Evolutionary conservation across 1,284 basidiomycete genomes (phyloP).

Genomic region (Xerocomus tenax): DNA sequence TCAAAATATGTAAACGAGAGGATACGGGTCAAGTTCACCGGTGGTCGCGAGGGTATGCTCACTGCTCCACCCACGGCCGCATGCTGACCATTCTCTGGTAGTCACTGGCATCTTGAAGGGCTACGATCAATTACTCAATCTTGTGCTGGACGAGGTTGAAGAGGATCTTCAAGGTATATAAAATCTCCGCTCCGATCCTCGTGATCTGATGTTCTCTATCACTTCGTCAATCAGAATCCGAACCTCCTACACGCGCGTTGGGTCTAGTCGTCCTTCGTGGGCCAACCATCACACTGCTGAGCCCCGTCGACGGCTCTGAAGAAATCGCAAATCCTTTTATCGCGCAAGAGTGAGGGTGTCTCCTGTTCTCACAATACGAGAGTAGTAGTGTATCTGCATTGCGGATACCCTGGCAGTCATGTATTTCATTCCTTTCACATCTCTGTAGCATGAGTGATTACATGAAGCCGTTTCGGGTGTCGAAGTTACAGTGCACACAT

Average conservation of each 20-base stretch:
- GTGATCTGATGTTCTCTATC: conserved; percentile 11
- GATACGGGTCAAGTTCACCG: conserved; percentile 93
- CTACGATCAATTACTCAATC: conserved; percentile 92
- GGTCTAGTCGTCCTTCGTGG: conserved; percentile 86
- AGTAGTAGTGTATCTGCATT: background rate
- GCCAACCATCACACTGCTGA: conserved; percentile 85
- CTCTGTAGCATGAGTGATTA: conserved; percentile 13
- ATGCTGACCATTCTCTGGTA: conserved; percentile 31
- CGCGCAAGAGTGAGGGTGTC: conserved; percentile 36
- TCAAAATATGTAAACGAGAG: conserved; percentile 89
- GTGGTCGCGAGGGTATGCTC: conserved; percentile 81
- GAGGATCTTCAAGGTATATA: conserved; percentile 63
- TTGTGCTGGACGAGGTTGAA: conserved; percentile 85
- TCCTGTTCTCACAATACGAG: background rate
- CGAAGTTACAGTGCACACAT: conserved; percentile 11
- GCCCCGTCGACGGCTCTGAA: conserved; percentile 87
- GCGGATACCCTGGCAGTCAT: background rate
- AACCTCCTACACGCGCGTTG: conserved; percentile 57
- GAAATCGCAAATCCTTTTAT: conserved; percentile 82
- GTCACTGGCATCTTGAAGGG: conserved; percentile 91
- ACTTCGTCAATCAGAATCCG: conserved; percentile 43
- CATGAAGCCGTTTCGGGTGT: conserved; percentile 10
- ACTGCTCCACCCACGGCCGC: background rate
- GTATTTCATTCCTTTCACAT: conserved; percentile 11
- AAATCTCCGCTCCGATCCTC: conserved; percentile 10